phyloP scores from a whole-genome alignment of 2,329 filamentous ascomycete species.

The Exophiala viscosa region DNA sequence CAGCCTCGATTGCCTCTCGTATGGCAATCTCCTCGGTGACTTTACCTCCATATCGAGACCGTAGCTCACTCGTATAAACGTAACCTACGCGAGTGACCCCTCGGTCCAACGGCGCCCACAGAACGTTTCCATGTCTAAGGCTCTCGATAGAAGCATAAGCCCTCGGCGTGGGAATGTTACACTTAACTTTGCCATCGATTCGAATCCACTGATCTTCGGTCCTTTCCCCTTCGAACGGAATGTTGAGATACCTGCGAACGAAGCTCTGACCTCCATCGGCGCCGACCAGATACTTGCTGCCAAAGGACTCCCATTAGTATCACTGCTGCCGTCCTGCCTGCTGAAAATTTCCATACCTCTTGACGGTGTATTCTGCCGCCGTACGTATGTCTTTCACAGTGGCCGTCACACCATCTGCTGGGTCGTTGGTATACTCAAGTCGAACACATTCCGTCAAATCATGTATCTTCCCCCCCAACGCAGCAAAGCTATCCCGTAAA shows the following conservation, averaged over 20 bases:
- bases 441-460: too few relatives aligned
- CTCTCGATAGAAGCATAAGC: slow-evolving; percentile 1
- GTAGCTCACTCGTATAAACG: background rate
- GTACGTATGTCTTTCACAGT: too few relatives aligned
- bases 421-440: too few relatives aligned
- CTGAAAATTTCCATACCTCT: too few relatives aligned
- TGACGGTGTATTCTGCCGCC: too few relatives aligned
- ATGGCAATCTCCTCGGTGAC: background rate
- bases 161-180: background rate
- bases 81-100: slow-evolving; percentile 1
- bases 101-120: slow-evolving; percentile 4
- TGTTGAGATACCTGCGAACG: slow-evolving; percentile 1
- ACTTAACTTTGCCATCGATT: background rate
- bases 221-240: slow-evolving; percentile 4
- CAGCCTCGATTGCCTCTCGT: background rate
- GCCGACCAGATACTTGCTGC: slow-evolving; percentile 18
- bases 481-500: too few relatives aligned
- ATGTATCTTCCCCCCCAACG: too few relatives aligned
- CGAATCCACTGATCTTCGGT: background rate
- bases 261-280: slow-evolving; percentile 14
- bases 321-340: too few relatives aligned
- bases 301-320: background rate
- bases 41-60: background rate
- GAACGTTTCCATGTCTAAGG: slow-evolving; percentile 3
- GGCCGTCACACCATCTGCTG: too few relatives aligned